Percentiles rank a stretch among this genome's conserved stretches.
phyloP scores from a whole-genome alignment of 192 early-diverging fungal genomes.

The Bifiguratus adelaidae region DNA sequence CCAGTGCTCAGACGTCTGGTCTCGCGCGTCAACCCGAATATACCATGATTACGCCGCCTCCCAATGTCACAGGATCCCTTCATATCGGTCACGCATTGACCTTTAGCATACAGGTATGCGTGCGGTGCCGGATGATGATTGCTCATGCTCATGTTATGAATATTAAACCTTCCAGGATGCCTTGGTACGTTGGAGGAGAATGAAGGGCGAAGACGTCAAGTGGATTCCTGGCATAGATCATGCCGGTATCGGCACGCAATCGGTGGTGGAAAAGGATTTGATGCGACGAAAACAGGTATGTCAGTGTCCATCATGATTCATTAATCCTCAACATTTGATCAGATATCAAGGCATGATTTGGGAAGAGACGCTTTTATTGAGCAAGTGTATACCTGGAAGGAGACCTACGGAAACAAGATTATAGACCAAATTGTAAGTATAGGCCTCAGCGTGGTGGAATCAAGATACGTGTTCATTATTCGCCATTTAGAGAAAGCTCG shows the following conservation, averaged over 20 bases:
- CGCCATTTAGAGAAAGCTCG: constrained; percentile 42
- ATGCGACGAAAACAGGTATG: constrained; percentile 44
- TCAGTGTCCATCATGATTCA: not conserved
- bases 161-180: constrained; percentile 29
- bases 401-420: constrained; percentile 66
- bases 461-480: not conserved
- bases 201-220: constrained; percentile 81
- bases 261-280: constrained; percentile 90
- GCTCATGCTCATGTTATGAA: not conserved
- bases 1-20: constrained; percentile 13
- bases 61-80: constrained; percentile 93
- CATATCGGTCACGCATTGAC: constrained; percentile 94
- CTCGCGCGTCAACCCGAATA: constrained; percentile 12
- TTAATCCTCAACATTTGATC: not conserved
- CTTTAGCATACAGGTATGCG: constrained; percentile 67
- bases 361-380: constrained; percentile 77
- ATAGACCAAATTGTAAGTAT: constrained; percentile 57
- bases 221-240: constrained; percentile 97
- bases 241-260: constrained; percentile 94
- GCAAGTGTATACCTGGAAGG: constrained; percentile 84
- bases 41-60: constrained; percentile 88
- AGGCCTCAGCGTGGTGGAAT: not conserved
- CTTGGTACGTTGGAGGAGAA: constrained; percentile 69
- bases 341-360: constrained; percentile 71
- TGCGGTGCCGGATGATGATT: constrained; percentile 28